These are phyloP conservation scores for Termitomyces sp. DNA, from an alignment of 768 basidiomycete genomes.

Conservation along the genomic window DNA sequence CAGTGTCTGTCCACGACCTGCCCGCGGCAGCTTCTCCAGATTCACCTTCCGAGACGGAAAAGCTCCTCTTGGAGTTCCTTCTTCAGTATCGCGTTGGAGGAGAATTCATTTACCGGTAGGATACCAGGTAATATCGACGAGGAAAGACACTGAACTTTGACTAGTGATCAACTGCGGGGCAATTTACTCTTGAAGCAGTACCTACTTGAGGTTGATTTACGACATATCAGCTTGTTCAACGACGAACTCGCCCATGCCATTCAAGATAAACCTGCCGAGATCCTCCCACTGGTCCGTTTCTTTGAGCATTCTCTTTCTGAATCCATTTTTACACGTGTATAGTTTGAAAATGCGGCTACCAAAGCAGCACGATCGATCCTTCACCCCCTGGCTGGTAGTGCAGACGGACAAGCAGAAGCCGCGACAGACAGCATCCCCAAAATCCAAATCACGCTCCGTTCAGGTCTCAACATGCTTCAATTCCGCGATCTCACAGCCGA, in stretches of 20 bases:
- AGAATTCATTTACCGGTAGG: conserved; percentile 86
- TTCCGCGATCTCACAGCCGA: conserved; percentile 93
- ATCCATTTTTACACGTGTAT: background rate
- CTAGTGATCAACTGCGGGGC: conserved; percentile 80
- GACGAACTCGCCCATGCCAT: conserved; percentile 91
- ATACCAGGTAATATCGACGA: conserved; percentile 12
- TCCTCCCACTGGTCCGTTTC: conserved; percentile 72
- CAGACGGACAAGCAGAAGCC: conserved; percentile 35
- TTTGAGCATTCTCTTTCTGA: background rate
- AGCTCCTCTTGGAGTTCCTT: conserved; percentile 79
- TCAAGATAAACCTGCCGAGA: conserved; percentile 85
- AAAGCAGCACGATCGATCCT: conserved; percentile 80
- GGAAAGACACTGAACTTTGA: conserved; percentile 11
- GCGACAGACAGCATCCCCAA: conserved; percentile 45
- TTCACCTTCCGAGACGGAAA: conserved; percentile 76
- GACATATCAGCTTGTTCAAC: conserved; percentile 77
- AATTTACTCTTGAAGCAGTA: conserved; percentile 88
- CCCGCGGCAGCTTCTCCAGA: conserved; percentile 55
- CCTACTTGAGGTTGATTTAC: conserved; percentile 81
- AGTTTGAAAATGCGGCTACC: conserved; percentile 93
- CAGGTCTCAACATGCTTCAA: conserved; percentile 89
- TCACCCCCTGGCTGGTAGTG: conserved; percentile 64
- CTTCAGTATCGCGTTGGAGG: conserved; percentile 84
- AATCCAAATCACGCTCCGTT: conserved; percentile 83
- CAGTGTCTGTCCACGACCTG: conserved; percentile 71